These are phyloP conservation scores for Solanum piurae DNA, from an alignment of 257 asterid genomes.

Conservation along the genomic window DNA sequence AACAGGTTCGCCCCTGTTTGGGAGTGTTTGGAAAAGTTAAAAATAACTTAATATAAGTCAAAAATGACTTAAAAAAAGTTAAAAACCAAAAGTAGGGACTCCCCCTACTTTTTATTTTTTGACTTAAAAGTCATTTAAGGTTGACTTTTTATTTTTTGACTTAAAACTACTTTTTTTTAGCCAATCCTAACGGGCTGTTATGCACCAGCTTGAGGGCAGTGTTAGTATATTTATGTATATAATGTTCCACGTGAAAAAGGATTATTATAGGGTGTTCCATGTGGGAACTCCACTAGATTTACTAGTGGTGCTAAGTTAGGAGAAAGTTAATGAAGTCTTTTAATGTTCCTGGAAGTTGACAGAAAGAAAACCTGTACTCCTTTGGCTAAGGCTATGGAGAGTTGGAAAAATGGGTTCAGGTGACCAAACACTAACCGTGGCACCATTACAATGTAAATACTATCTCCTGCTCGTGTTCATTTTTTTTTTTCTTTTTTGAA, in stretches of 20 bases:
- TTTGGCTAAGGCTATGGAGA: background rate
- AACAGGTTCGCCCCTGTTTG: no score
- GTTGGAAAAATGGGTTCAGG: background rate
- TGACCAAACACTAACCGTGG: background rate
- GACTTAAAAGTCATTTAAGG: no score
- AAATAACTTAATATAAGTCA: no score
- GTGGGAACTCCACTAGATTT: background rate
- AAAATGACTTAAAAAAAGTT: no score
- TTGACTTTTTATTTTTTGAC: no score
- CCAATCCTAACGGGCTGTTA: no score
- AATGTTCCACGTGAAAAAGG: background rate
- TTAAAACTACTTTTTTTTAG: no score
- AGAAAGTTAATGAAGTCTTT: background rate
- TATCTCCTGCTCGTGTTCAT: background rate
- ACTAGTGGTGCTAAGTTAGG: background rate
- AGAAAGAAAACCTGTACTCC: background rate
- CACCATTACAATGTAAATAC: background rate
- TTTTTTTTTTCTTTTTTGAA: background rate
- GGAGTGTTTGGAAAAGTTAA: no score
- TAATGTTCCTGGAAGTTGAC: background rate
- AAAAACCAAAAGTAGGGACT: no score
- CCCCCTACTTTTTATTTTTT: no score
- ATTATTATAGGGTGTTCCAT: background rate
- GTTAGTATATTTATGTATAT: background rate
- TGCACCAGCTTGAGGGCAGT: background rate